These are phyloP conservation scores for Incumbomyces lentus DNA, from an alignment of 2,329 filamentous ascomycete species.

Conservation along the genomic window DNA sequence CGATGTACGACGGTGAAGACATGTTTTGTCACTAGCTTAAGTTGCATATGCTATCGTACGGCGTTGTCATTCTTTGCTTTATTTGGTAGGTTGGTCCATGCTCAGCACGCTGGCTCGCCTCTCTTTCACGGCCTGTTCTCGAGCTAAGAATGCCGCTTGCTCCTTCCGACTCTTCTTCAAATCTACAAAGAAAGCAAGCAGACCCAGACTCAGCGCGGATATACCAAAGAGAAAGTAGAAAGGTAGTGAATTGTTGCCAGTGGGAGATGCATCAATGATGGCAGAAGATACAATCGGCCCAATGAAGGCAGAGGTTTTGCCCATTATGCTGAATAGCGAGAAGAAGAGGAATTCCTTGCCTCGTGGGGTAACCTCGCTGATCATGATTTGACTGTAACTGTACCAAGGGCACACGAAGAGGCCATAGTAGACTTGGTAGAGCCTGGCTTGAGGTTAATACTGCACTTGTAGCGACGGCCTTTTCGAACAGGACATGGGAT, in stretches of 20 bases:
- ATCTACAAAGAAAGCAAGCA: constrained; percentile 48
- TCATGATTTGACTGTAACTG: constrained; percentile 61
- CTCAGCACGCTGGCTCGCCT: constrained; percentile 13
- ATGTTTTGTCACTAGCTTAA: too few species aligned
- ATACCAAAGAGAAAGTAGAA: constrained; percentile 58
- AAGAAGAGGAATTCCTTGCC: constrained; percentile 64
- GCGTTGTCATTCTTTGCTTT: too few species aligned
- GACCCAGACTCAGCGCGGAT: constrained; percentile 44
- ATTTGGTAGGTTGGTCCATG: too few species aligned
- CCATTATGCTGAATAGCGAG: constrained; percentile 53
- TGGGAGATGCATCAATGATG: constrained; percentile 53
- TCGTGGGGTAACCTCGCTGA: constrained; percentile 56
- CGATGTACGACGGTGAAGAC: too few species aligned
- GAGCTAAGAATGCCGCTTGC: constrained; percentile 45
- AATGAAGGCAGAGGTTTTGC: constrained; percentile 59
- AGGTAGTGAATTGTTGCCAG: constrained; percentile 47
- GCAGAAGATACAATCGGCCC: constrained; percentile 58
- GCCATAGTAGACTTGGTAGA: constrained; percentile 49
- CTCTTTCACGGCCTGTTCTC: constrained; percentile 22
- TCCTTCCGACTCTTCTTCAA: constrained; percentile 50
- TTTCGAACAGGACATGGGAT: too few species aligned
- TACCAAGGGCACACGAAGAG: constrained; percentile 55
- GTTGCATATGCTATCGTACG: too few species aligned
- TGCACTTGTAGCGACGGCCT: too few species aligned
- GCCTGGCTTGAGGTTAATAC: not conserved